Conservation (phyloP, 805 yeast genomes). For the Myxozyma sirexii region DNA sequence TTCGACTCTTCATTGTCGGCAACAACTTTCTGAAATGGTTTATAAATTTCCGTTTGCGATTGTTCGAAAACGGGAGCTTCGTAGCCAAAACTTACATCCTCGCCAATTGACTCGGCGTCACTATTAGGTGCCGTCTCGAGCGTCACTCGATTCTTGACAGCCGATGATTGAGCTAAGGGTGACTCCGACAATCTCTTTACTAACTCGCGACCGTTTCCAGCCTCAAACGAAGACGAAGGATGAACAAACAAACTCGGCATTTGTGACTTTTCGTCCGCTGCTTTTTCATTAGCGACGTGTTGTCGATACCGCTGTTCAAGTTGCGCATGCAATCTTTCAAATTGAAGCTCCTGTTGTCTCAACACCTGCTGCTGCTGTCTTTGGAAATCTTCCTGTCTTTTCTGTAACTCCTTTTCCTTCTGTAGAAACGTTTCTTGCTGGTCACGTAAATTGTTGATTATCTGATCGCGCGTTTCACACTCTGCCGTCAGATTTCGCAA, state of each 20-base stretch:
- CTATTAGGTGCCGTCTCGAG: not conserved
- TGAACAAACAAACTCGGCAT: slow-evolving; percentile 2
- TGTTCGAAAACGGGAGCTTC: not conserved
- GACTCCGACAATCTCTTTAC: not conserved
- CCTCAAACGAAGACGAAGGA: not conserved
- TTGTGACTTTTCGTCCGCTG: not conserved
- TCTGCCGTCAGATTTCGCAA: slow-evolving; percentile 16
- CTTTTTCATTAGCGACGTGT: not conserved
- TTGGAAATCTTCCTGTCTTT: not conserved
- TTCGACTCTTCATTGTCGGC: not conserved
- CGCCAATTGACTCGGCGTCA: not conserved
- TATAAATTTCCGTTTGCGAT: not conserved
- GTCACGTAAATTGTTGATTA: slow-evolving; percentile 8
- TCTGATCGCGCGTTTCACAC: slow-evolving; percentile 22
- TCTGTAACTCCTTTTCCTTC: not conserved
- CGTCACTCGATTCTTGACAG: not conserved
- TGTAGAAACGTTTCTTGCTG: not conserved
- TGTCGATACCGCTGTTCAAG: not conserved
- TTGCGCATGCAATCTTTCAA: not conserved
- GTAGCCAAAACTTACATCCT: not conserved
- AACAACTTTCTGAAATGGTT: not conserved
- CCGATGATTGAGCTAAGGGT: slow-evolving; percentile 12
- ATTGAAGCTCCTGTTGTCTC: slow-evolving; percentile 5
- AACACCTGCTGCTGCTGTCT: not conserved
- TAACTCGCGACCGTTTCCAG: not conserved